Base-by-base conservation (phyloP, 495 filamentous ascomycete genomes). In the Aspergillus baeticus region DNA sequence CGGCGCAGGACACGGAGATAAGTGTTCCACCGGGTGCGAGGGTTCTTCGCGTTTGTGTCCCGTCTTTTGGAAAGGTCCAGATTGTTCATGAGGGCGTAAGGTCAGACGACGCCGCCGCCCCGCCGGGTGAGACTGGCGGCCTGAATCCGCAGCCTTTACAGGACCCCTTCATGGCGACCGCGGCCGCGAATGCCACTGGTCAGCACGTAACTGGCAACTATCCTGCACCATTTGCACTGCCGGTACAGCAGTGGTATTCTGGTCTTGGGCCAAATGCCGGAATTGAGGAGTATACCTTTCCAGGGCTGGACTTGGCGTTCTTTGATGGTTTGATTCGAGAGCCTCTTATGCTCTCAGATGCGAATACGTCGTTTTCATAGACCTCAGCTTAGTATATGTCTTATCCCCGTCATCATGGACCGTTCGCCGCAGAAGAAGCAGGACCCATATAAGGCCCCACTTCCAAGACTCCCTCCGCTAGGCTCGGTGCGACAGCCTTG, bases 281-380 rank as follows among this genome's bases (percentile, higher is more conserved):
- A 2, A 39, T 6, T 0, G 58, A 61, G 4, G 71, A 73, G 31
- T 73, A 66, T 70, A 63, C 66, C 0, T 67, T 77, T 45, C 73
- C 73, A 46, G 73, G 72, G 10, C 67, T 73, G 11, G 73, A 75
- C 42, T 64, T 67, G 63, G 67, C 70, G 22, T 70, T 76, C 49
- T 76, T 76, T 44, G 66, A 68, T 21, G 72, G 52, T 39, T 42
- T 74, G n/a, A 71, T 69, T 54, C 26, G 20, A 3, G 33, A 29
- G 26, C 26, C 26, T 3, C 3, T 29, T 29, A 8, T 29, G 26
- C 4, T 29, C 8, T 3, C 4, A 8, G 26, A 29, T 29, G 26
- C 26, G 26, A 29, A 29, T 29, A 8, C 26, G 26, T 8, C 8
- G 26, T 3, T 29, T 29, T 29, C n/a, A n/a, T n/a, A n/a, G n/a